Percentiles rank a stretch among this genome's conserved stretches.
phyloP scores from a whole-genome alignment of 129 eudicot species.

The Pseudognaphalium luteoalbum region DNA sequence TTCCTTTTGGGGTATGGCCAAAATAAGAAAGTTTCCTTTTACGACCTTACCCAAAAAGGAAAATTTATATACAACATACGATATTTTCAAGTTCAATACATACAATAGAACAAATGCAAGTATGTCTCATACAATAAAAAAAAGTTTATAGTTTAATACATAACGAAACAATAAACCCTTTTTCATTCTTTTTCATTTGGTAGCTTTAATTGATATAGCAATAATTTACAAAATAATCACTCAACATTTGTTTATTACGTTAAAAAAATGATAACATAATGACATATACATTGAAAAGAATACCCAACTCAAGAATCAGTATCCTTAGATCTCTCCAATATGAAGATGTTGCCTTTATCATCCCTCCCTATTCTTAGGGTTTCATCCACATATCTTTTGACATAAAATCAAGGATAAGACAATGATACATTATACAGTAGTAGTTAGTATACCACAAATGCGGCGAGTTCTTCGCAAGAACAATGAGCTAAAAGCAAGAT shows the following conservation, averaged over 20 bases:
- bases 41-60: no score
- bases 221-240: neutral
- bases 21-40: no score
- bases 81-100: no score
- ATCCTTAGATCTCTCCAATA: slow-evolving; percentile 68
- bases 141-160: no score
- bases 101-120: no score
- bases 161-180: no score
- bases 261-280: neutral
- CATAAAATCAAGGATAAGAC: slow-evolving; percentile 27
- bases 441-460: neutral
- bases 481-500: neutral
- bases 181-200: neutral
- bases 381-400: slow-evolving; percentile 72
- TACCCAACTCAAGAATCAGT: slow-evolving; percentile 6
- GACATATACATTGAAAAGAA: neutral
- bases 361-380: slow-evolving; percentile 83
- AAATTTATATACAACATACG: no score
- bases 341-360: slow-evolving; percentile 85
- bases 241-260: neutral
- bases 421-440: neutral
- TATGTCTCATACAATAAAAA: no score
- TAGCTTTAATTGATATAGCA: neutral
- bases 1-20: no score
- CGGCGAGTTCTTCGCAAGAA: neutral